A percentile compares a stretch with the other conserved stretches of the same genome.
phyloP scores from a whole-genome alignment of 352 stramenopile species.

The Phytophthora tubulina region DNA sequence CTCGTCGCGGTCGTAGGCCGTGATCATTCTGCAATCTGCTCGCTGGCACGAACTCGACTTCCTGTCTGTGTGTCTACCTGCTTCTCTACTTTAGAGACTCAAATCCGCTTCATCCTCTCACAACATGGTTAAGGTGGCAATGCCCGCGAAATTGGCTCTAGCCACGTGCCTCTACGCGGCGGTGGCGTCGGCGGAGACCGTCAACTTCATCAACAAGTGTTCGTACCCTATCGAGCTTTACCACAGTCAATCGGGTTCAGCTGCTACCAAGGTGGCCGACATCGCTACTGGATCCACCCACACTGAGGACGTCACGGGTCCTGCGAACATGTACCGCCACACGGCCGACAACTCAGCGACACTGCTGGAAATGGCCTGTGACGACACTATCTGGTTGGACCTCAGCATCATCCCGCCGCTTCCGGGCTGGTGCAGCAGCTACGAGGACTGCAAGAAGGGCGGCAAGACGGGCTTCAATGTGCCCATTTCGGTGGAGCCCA shows the following conservation, averaged over 20 bases:
- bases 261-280: conserved; percentile 22
- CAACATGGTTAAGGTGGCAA: conserved; percentile 46
- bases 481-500: conserved; percentile 54
- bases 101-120: background rate
- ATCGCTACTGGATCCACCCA: conserved; percentile 33
- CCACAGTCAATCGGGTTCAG: conserved; percentile 47
- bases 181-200: conserved; percentile 27
- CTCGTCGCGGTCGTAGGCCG: conserved; percentile 3
- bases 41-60: conserved; percentile 26
- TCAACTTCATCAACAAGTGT: conserved; percentile 65
- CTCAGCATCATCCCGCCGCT: conserved; percentile 69
- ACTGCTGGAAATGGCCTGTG: conserved; percentile 41
- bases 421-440: conserved; percentile 43
- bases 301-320: conserved; percentile 32
- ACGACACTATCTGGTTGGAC: conserved; percentile 60
- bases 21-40: conserved; percentile 49
- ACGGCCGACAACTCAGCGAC: conserved; percentile 45
- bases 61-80: conserved; percentile 8
- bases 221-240: conserved; percentile 44
- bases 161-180: conserved; percentile 36
- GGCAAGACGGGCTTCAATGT: conserved; percentile 66
- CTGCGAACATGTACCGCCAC: conserved; percentile 67
- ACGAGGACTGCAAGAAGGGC: conserved; percentile 48
- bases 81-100: conserved; percentile 23
- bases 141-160: conserved; percentile 31